Evolutionary conservation across 306 rosid genomes (phyloP), one percentile per base, ranked within the genome.

Genomic region (Senna siamea): DNA sequence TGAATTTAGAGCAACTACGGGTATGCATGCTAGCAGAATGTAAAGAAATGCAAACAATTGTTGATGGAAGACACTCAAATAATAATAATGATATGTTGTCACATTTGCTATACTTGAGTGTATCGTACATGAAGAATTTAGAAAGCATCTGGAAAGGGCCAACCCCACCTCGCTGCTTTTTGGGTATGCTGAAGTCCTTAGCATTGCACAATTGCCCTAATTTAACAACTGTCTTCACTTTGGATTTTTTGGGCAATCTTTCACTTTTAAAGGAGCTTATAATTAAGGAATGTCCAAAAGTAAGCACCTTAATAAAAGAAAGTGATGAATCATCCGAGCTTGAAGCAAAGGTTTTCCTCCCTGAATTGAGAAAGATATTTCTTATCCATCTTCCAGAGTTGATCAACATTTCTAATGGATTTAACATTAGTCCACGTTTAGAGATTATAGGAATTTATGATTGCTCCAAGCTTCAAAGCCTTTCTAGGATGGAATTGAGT

Each of bases 61-160:
- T 17, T 17, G 56, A 51, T 51, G 56, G 23, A 51, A 18, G 56
- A 51, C 18, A 17, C 23, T 18, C 26, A 17, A 18, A 7, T 15
- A 14, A 7, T 14, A 15, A 47, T n/a, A n/a, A n/a, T 18, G 53
- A 47, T 47, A 15, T 15, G 0, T 47, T 47, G 15, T 19, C 19
- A 3, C 34, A 3, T 5, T 55, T 78, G 60, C 12, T 19, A 41
- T 20, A 11, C 15, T 56, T 55, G 55, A 32, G 32, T 44, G 73
- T 46, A 63, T 72, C n/a, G 4, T 69, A 73, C 30, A 79, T 79
- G 82, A 79, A 73, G 74, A 73, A 50, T 38, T 47, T 73, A 57
- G 50, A 66, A 51, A 63, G 76, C 53, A 74, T 79, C 0, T 66
- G 56, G 0, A 30, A 61, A 32, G 78, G 74, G 74, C 5, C 23